Evolutionary conservation across 129 eudicot genomes (phyloP).

Genomic region (Pseudognaphalium luteoalbum): DNA sequence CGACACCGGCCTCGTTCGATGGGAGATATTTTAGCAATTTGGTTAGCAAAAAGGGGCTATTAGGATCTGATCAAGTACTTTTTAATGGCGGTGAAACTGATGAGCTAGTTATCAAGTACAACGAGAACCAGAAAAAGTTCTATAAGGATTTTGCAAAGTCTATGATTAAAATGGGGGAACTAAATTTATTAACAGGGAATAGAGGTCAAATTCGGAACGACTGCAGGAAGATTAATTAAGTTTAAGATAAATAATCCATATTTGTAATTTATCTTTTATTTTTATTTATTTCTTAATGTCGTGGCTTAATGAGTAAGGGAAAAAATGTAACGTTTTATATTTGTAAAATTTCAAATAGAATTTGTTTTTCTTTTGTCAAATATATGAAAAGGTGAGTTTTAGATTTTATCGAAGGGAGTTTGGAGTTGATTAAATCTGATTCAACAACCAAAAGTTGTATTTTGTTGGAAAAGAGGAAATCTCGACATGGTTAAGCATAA

Average conservation of each 20-base stretch:
- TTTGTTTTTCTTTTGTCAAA: no score
- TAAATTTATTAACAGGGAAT: conserved; percentile 30
- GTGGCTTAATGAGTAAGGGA: no score
- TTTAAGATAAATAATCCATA: background rate
- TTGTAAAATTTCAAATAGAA: no score
- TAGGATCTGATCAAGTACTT: conserved; percentile 36
- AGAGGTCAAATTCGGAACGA: conserved; percentile 22
- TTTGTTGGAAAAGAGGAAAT: no score
- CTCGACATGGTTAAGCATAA: no score
- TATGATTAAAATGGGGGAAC: conserved; percentile 6
- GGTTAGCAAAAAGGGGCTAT: conserved; percentile 29
- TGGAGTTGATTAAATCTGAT: no score
- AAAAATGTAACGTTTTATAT: no score
- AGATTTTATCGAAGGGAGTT: no score
- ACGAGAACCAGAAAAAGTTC: conserved; percentile 3
- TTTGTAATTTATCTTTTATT: no score
- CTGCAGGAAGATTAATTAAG: background rate
- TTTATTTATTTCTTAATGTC: no score
- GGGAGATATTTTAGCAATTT: conserved; percentile 30
- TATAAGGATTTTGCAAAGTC: conserved; percentile 26
- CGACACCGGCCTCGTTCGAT: conserved; percentile 27
- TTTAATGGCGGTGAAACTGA: conserved; percentile 24
- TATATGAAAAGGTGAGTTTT: no score
- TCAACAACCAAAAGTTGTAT: no score
- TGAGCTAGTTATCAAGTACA: conserved; percentile 24